phyloP scores from a whole-genome alignment of 2,329 filamentous ascomycete species.

The Dissoconium aciculare region DNA sequence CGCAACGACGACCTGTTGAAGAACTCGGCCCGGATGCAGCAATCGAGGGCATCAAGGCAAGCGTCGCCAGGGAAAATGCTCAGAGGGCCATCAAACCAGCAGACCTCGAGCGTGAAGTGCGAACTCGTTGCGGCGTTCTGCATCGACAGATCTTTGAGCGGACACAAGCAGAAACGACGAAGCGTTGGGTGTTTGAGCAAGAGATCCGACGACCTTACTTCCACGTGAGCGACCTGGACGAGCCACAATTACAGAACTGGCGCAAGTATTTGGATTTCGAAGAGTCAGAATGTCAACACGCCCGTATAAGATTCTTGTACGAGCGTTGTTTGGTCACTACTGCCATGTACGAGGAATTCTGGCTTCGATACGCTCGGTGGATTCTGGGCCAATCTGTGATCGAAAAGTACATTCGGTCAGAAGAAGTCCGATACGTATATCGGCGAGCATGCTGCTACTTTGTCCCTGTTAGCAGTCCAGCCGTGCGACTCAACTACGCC shows the following conservation, averaged over 20 bases:
- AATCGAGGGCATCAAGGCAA: conserved; percentile 52
- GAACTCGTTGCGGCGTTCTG: conserved; percentile 61
- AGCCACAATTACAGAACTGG: conserved; percentile 77
- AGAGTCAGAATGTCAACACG: conserved; percentile 65
- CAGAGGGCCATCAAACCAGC: conserved; percentile 53
- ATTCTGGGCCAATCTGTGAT: conserved; percentile 69
- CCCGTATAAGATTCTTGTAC: conserved; percentile 68
- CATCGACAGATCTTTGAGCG: conserved; percentile 67
- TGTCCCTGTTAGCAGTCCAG: conserved; percentile 72
- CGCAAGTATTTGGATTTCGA: conserved; percentile 94
- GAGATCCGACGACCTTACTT: conserved; percentile 95
- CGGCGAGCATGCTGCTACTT: conserved; percentile 72
- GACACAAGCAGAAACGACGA: conserved; percentile 77
- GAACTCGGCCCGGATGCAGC: conserved; percentile 58
- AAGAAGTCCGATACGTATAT: conserved; percentile 78
- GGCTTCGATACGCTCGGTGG: conserved; percentile 94
- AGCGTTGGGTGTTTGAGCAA: conserved; percentile 87
- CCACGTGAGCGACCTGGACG: conserved; percentile 84
- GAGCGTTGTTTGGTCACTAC: conserved; percentile 87
- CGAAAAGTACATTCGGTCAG: conserved; percentile 71
- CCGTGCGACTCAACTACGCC: conserved; percentile 77
- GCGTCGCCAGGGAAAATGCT: conserved; percentile 52
- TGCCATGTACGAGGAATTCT: conserved; percentile 93
- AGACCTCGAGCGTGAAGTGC: conserved; percentile 71
- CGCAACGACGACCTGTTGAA: conserved; percentile 53